Evolutionary conservation across 257 asterid species (phyloP).

Genomic region (Nicotiana paniculata): DNA sequence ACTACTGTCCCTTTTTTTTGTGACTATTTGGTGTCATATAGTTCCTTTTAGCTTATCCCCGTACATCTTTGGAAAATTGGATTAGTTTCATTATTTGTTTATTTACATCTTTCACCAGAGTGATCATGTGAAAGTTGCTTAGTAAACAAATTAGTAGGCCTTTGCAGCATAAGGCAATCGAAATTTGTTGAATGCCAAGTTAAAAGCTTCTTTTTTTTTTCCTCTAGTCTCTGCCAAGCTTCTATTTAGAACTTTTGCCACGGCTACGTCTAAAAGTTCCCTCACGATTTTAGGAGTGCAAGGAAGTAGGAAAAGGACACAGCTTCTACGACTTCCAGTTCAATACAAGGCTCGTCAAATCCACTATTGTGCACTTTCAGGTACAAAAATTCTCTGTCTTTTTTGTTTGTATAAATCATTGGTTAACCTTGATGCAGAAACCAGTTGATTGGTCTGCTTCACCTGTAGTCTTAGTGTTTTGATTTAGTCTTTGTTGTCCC

Average conservation of each 20-base stretch:
- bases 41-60: too few species aligned
- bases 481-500: neutral
- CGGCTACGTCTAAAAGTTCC: constrained; percentile 9
- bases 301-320: constrained; percentile 66
- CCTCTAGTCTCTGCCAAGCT: neutral
- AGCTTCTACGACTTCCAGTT: constrained; percentile 75
- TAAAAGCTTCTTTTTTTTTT: neutral
- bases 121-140: neutral
- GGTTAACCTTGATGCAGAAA: neutral
- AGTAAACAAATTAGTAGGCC: neutral
- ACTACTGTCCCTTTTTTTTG: neutral
- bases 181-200: neutral
- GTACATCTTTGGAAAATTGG: neutral
- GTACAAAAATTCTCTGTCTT: constrained; percentile 31
- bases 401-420: neutral
- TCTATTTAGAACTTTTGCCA: neutral
- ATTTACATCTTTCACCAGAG: neutral
- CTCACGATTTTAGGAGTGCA: constrained; percentile 50
- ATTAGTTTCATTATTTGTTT: neutral
- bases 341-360: constrained; percentile 84
- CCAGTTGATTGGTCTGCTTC: neutral
- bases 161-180: neutral
- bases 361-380: constrained; percentile 97
- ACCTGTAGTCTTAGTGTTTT: neutral
- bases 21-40: too few species aligned